Evolutionary conservation across 768 basidiomycete genomes (phyloP), one percentile per base, ranked within the genome.

Genomic region (Kwoniella sp.): DNA sequence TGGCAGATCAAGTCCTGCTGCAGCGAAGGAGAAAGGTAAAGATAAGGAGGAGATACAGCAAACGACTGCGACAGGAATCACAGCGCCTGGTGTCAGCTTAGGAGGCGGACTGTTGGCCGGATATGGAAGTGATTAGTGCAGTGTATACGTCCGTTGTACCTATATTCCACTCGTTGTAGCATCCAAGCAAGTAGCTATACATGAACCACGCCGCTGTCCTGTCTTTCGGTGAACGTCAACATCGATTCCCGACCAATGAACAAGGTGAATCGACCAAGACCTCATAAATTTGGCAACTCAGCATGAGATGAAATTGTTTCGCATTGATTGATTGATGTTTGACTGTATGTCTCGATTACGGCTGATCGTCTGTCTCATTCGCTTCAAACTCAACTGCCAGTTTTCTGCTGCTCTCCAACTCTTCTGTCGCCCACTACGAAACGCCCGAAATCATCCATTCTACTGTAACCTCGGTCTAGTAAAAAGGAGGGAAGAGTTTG

Each of bases 401-500:
- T 6, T 33, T 13, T 24, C 46, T 7, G 19, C 33, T 6, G 13
- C 33, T n/a, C 33, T 13, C 33, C 33, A 33, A 33, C 33, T 13
- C 33, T 33, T 33, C 33, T 33, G 33, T 33, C 13, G 6, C 33
- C 33, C 13, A 33, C 33, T 13, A 33, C 33, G 7, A 13, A 33
- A 6, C 40, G 40, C 10, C 40, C 17, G 8, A 10, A 44, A 19
- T 19, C 8, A 3, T 10, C 40, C 13, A 33, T 44, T 44, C 40
- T 9, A 9, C 3, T 15, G 40, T n/a, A 44, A 3, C 4, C 17
- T 10, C 40, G 17, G 8, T 44, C 64, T 67, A 70, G 58, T 70
- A 76, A 48, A 73, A 40, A 19, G 69, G 69, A 22, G 74, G 74
- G 68, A 76, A 72, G 47, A 73, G 58, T 59, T 70, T 76, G 65